phyloP scores from a whole-genome alignment of 768 basidiomycete species.

The Tephrocybe rancida region DNA sequence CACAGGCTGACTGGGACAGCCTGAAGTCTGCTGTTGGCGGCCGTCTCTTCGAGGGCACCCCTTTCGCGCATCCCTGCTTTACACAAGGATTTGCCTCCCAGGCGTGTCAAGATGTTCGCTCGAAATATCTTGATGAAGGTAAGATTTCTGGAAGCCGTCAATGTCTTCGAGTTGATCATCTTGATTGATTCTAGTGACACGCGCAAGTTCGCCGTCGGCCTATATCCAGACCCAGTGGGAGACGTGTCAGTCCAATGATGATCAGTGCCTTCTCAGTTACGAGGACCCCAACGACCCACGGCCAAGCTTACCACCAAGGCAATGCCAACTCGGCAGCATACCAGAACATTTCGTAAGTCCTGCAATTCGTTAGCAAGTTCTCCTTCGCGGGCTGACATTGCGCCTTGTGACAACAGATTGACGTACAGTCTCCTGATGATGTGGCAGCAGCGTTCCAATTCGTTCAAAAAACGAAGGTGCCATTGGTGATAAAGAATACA shows the following conservation, averaged over 20 bases:
- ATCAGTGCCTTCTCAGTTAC: conserved; percentile 51
- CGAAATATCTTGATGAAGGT: conserved; percentile 23
- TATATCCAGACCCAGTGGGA: conserved; percentile 53
- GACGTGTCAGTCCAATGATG: conserved; percentile 49
- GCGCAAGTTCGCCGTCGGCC: conserved; percentile 24
- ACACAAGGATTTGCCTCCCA: conserved; percentile 16
- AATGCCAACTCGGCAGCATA: conserved; percentile 40
- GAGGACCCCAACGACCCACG: conserved; percentile 29
- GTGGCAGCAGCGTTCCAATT: conserved; percentile 49
- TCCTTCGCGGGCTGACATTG: neutral
- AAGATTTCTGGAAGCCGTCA: neutral
- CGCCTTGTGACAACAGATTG: conserved; percentile 23
- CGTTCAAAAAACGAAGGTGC: conserved; percentile 35
- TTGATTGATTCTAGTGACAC: conserved; percentile 13
- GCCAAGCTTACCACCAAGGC: conserved; percentile 23
- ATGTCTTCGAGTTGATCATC: too few species aligned
- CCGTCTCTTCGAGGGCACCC: conserved; percentile 20
- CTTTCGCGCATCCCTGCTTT: conserved; percentile 27
- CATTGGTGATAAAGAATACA: conserved; percentile 53
- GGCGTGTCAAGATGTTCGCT: conserved; percentile 16
- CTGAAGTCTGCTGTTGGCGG: conserved; percentile 14
- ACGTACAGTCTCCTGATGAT: conserved; percentile 40
- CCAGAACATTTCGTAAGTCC: conserved; percentile 38
- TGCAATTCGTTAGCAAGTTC: neutral
- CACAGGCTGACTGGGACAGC: conserved; percentile 18